Base-by-base conservation (phyloP, 2,329 filamentous ascomycete species). In the Thelonectria olida region DNA sequence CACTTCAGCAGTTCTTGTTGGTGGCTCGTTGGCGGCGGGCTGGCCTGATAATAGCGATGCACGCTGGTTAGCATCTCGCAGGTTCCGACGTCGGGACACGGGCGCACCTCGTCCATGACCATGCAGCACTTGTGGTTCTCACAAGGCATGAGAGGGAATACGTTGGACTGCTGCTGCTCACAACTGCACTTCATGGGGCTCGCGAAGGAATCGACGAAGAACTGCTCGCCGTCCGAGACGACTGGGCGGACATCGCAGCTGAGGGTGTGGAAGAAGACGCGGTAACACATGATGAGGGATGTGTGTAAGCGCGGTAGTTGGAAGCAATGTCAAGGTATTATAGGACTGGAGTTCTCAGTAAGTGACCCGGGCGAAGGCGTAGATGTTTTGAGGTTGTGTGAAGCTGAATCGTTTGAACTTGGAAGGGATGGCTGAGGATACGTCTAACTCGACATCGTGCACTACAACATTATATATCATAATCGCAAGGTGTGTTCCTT, bases 181-280 rank as follows among this genome's bases (percentile, higher is more conserved):
- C 73, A 75, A 2, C 20, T 15, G 60, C 74, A 76, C 7, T 17
- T 9, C 1, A 25, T 7, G 0, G 74, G 67, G 2, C 44, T 7
- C 1, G 62, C 51, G 57, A 75, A 73, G 8, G 70, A 58, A 44
- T 74, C 65, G 15, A 73, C 48, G 34, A 68, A 67, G n/a, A 49
- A 7, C n/a, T 51, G 51, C 1, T n/a, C 9, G 15, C 68, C 71
- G 36, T 71, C 65, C 1, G 66, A 72, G 13, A 75, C 56, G 51
- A 72, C 15, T 5, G 73, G 72, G 6, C 74, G 69, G 31, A 64
- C 52, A 51, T 76, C 73, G 67, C 74, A 76, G 12, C 55, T 45
- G 47, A 75, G 62, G 3, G 60, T 71, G 58, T 76, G 74, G 4
- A 64, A 69, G 48, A 67, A 23, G 19, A 69, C 59, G n/a, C 59